Base-by-base conservation (phyloP, 176 grass and related monocot species). In the Aegilops tauschii region DNA sequence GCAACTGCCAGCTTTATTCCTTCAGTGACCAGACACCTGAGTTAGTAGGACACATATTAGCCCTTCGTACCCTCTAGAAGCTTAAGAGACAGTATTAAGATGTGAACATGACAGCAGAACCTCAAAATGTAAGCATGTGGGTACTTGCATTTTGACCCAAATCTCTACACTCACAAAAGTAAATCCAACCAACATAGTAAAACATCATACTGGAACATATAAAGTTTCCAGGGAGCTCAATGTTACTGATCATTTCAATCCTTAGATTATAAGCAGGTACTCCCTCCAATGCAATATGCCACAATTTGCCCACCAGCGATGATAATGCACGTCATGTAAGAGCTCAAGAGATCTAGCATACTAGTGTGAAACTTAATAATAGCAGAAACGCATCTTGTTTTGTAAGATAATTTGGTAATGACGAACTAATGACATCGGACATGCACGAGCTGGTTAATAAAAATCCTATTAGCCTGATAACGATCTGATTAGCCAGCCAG, bases 401-500 rank as follows among this genome's bases (percentile, higher is more conserved):
- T 69, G 74, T 76, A 35, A 56, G 50, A 82, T 68, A 79, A 21
- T 47, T 67, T 45, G 32, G 61, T 78, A 52, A 86, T 86, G 84
- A 84, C 65, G 18, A 73, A 71, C 44, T 63, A 83, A 75, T 90
- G 86, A 88, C 83, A 82, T 73, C 52, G 37, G 47, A 81, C 12
- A 20, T 61, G 11, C 69, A 69, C 28, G 70, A 84, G 37, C 71
- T 81, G 71, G 39, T 52, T 64, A 69, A 87, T 61, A 77, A 54
- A 76, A 12, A 78, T 69, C 31, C 3, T 32, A 58, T 82, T 90
- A 35, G 32, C 18, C 61, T 65, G 62, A 83, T 82, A 69, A 58
- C 67, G 39, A 65, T 82, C 68, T 27, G 30, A 65, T 79, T 86
- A 82, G 85, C 73, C 85, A 93, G 67, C 86, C 74, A 90, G 83